phyloP scores from a whole-genome alignment of 768 basidiomycete genomes.

The Pulveroboletus ravenelii region DNA sequence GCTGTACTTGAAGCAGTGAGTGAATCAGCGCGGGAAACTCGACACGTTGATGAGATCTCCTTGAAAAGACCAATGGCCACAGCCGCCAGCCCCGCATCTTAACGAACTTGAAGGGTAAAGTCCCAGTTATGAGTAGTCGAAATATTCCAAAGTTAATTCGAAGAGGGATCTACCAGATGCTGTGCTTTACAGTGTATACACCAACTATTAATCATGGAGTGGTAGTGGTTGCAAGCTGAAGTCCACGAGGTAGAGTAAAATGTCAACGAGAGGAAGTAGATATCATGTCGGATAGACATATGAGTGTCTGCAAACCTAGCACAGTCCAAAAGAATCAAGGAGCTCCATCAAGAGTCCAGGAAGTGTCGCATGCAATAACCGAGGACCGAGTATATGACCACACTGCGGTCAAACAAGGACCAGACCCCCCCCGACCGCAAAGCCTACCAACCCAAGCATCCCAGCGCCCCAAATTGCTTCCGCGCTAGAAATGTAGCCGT shows the following conservation, averaged over 20 bases:
- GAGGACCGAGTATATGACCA: constrained; percentile 1
- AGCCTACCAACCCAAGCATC: constrained; percentile 40
- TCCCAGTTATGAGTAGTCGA: not conserved
- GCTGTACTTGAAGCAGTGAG: constrained; percentile 17
- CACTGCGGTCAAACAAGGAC: constrained; percentile 36
- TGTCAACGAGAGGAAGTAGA: constrained; percentile 25
- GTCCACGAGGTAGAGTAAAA: constrained; percentile 24
- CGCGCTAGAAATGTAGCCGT: constrained; percentile 60
- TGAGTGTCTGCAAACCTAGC: constrained; percentile 15
- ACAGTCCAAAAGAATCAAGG: constrained; percentile 17
- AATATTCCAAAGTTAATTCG: not conserved
- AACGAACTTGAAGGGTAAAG: not conserved
- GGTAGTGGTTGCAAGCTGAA: constrained; percentile 12
- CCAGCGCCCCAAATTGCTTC: constrained; percentile 43
- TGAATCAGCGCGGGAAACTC: not conserved
- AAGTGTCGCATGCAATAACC: constrained; percentile 8
- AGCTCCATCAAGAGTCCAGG: constrained; percentile 10
- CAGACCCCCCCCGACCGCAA: constrained; percentile 47
- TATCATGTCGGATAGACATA: constrained; percentile 18
- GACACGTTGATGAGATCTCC: not conserved
- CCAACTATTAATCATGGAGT: constrained; percentile 17
- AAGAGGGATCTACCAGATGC: constrained; percentile 14
- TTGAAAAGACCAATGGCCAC: not conserved
- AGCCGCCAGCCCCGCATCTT: not conserved
- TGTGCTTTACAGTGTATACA: constrained; percentile 21